Conservation (phyloP, 495 filamentous ascomycete species). For the Aspergillus egyptiacus region DNA sequence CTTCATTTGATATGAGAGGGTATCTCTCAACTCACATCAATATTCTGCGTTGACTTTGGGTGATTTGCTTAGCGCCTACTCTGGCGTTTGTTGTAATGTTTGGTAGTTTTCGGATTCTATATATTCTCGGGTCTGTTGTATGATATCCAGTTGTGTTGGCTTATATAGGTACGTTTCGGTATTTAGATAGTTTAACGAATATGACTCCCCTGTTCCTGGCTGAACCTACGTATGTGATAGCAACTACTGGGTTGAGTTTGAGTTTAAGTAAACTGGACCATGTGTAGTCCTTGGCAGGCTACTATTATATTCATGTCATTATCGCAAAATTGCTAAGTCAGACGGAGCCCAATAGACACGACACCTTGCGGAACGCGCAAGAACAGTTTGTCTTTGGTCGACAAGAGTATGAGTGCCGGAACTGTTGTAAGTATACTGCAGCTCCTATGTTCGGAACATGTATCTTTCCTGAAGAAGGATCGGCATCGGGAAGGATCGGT, state of each 20-base stretch:
- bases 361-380: too few species aligned
- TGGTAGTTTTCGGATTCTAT: not conserved
- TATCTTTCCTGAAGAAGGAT: not conserved
- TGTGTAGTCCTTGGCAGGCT: too few species aligned
- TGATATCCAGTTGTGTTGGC: not conserved
- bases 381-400: too few species aligned
- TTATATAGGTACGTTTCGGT: not conserved
- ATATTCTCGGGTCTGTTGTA: not conserved
- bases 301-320: not conserved
- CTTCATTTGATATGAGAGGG: too few species aligned
- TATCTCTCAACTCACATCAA: too few species aligned
- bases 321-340: not conserved
- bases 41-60: not conserved
- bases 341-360: too few species aligned
- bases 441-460: not conserved
- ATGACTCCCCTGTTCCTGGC: not conserved
- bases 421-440: not conserved
- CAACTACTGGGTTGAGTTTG: too few species aligned
- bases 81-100: not conserved
- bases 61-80: not conserved
- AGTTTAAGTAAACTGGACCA: too few species aligned
- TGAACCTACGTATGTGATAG: too few species aligned
- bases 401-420: not conserved
- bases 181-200: not conserved
- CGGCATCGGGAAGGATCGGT: too few species aligned